A percentile compares a stretch with the other conserved stretches of the same genome.
phyloP scores from a whole-genome alignment of 495 filamentous ascomycete species.

The Hyaloscypha bicolor region DNA sequence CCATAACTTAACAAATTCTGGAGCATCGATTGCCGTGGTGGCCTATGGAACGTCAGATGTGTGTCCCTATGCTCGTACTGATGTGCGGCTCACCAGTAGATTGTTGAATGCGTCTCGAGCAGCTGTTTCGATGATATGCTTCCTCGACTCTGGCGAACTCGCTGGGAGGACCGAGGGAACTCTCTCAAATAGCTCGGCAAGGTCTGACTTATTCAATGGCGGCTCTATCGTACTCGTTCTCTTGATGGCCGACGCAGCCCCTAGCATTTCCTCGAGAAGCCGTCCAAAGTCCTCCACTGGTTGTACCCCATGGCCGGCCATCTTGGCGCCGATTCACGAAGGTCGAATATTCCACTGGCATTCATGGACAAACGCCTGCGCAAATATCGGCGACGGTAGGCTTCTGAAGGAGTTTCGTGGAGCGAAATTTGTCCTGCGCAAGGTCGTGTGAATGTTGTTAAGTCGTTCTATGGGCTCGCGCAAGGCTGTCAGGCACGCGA shows the following conservation, averaged over 20 bases:
- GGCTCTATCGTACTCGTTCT: conserved; percentile 71
- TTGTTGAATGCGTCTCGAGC: conserved; percentile 76
- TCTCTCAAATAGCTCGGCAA: conserved; percentile 47
- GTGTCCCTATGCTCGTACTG: conserved; percentile 18
- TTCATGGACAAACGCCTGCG: not conserved
- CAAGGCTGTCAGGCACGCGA: not conserved
- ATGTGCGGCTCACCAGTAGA: conserved; percentile 61
- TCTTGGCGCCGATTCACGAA: conserved; percentile 26
- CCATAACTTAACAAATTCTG: conserved; percentile 80
- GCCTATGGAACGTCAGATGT: conserved; percentile 52
- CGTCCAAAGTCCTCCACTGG: conserved; percentile 57
- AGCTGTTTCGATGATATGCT: conserved; percentile 69
- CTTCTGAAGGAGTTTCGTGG: not conserved
- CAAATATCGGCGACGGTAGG: not conserved
- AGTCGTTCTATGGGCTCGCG: not conserved
- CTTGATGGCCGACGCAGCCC: conserved; percentile 66
- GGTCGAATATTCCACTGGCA: not conserved
- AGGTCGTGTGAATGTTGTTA: not conserved
- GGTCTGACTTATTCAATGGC: conserved; percentile 65
- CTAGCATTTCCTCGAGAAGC: conserved; percentile 63
- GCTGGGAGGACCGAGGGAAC: conserved; percentile 7
- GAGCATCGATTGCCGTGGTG: conserved; percentile 69
- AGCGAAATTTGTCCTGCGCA: not conserved
- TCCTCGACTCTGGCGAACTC: conserved; percentile 35
- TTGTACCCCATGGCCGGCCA: conserved; percentile 53